Percentiles rank a stretch among this genome's conserved stretches.
These are phyloP conservation scores for Macrophomina phaseolina DNA, from an alignment of 2,329 filamentous ascomycete genomes.

Conservation along the genomic window DNA sequence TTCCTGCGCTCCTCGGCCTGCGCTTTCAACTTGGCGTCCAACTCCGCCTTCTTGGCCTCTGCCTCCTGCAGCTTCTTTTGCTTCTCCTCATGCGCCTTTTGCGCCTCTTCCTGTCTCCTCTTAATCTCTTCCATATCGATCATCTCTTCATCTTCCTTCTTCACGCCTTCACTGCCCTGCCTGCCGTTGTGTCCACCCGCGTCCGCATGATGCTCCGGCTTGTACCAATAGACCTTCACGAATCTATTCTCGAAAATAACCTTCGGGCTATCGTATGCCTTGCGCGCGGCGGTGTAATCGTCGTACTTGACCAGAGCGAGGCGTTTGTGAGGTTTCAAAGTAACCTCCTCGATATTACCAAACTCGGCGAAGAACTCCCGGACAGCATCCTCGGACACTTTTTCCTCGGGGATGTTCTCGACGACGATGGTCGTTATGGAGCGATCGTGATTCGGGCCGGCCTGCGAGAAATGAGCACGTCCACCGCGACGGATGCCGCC, in stretches of 20 bases:
- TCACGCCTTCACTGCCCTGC: constrained; percentile 28
- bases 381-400: constrained; percentile 69
- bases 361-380: constrained; percentile 75
- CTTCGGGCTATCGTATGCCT: constrained; percentile 77
- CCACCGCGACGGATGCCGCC: constrained; percentile 40
- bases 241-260: constrained; percentile 85
- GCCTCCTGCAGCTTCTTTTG: constrained; percentile 67
- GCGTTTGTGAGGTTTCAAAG: constrained; percentile 69
- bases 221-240: constrained; percentile 82
- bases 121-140: constrained; percentile 74
- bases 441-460: constrained; percentile 67
- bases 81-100: constrained; percentile 71
- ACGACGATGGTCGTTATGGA: constrained; percentile 73
- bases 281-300: constrained; percentile 68
- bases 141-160: constrained; percentile 53
- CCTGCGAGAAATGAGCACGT: constrained; percentile 65
- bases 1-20: constrained; percentile 70
- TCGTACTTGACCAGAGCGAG: constrained; percentile 74
- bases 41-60: constrained; percentile 65
- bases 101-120: constrained; percentile 72
- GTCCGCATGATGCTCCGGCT: constrained; percentile 45
- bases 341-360: constrained; percentile 67
- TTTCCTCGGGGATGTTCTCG: constrained; percentile 76
- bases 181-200: constrained; percentile 26
- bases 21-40: constrained; percentile 68